A percentile compares a stretch with the other conserved stretches of the same genome.
phyloP scores from a whole-genome alignment of 192 early-diverging fungal genomes.

The Ramicandelaber brevisporus region DNA sequence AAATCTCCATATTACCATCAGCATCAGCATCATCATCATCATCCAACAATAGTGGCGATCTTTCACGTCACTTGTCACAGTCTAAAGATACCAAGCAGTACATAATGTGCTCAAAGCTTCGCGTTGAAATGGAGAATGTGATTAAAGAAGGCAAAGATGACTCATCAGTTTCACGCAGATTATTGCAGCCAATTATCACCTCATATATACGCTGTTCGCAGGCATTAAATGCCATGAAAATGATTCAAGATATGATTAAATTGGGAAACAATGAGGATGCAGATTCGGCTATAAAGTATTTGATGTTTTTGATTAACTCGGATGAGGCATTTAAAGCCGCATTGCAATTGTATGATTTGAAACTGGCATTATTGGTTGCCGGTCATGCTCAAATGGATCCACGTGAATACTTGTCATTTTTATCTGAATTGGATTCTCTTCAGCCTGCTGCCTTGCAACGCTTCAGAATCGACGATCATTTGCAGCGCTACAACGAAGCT shows the following conservation, averaged over 20 bases:
- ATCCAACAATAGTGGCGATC: too few species aligned
- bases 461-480: conserved; percentile 69
- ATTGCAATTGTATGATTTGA: conserved; percentile 82
- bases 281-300: conserved; percentile 69
- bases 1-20: too few species aligned
- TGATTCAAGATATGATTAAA: too few species aligned
- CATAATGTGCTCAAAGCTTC: conserved; percentile 48
- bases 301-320: conserved; percentile 77
- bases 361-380: conserved; percentile 81
- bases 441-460: conserved; percentile 46
- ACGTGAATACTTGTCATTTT: conserved; percentile 75
- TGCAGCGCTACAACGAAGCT: conserved; percentile 26
- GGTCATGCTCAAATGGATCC: conserved; percentile 94
- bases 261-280: too few species aligned
- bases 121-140: conserved; percentile 31
- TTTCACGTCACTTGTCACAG: too few species aligned
- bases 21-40: too few species aligned
- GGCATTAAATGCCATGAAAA: too few species aligned
- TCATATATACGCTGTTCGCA: conserved; percentile 58
- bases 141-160: conserved; percentile 23
- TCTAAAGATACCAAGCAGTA: too few species aligned
- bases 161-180: too few species aligned
- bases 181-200: conserved; percentile 62
- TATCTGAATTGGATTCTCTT: conserved; percentile 53
- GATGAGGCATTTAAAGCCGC: conserved; percentile 75